phyloP scores from a whole-genome alignment of 345 rosid genomes.

The Eucalyptus albens region DNA sequence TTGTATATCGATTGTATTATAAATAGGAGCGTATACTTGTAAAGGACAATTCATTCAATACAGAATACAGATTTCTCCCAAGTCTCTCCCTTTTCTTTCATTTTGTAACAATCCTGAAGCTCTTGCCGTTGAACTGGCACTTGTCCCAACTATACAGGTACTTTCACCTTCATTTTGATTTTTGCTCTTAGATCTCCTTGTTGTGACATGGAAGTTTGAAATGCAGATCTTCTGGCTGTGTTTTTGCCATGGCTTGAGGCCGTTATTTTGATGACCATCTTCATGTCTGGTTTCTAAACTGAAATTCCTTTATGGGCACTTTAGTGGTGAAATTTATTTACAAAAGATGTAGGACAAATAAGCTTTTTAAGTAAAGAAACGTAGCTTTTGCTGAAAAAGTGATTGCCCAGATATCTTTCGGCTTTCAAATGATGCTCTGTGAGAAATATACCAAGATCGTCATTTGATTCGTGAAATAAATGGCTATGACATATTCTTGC shows the following conservation, averaged over 20 bases:
- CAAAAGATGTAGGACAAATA: background rate
- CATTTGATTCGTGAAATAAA: background rate
- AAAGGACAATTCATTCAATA: too few species aligned
- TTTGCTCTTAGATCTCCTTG: background rate
- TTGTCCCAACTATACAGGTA: conserved; percentile 81
- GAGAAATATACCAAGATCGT: background rate
- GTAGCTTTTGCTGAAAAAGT: background rate
- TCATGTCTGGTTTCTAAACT: background rate
- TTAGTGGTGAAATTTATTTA: background rate
- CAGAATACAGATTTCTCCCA: too few species aligned
- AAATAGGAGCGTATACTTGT: too few species aligned
- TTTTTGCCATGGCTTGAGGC: background rate
- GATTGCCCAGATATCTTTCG: background rate
- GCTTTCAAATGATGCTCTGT: background rate
- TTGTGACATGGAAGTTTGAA: background rate
- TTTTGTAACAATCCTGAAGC: too few species aligned
- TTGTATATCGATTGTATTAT: too few species aligned
- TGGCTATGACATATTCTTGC: background rate
- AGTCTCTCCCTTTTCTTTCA: too few species aligned
- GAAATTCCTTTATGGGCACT: background rate
- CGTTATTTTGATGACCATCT: background rate
- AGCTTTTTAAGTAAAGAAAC: background rate
- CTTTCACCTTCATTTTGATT: background rate
- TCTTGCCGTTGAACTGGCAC: conserved; percentile 76
- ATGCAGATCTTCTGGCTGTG: background rate